Base-by-base conservation (phyloP, 2,329 filamentous ascomycete species). In the Clarireedia homoeocarpa region DNA sequence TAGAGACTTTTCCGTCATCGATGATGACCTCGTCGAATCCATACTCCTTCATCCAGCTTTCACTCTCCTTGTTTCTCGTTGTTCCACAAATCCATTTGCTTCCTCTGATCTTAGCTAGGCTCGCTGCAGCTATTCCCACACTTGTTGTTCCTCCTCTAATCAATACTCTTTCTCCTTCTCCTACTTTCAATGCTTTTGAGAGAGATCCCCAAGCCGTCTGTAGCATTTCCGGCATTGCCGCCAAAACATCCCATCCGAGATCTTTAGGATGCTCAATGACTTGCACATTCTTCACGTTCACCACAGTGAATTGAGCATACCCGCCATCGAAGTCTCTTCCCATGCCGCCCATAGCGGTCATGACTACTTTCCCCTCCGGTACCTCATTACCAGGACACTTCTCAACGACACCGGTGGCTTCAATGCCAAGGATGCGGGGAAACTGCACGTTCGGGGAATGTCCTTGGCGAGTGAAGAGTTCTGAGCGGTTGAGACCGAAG, bases 401-500 rank as follows among this genome's bases (percentile, higher is more conserved):
- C 14, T 51, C 42, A 2, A 65, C 61, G 20, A 59, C 52, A 15
- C 63, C 63, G 2, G 56, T 40, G 9, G 55, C 57, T 58, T 65
- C 63, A 46, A 65, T 64, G 20, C 63, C 63, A 4, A 65, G 51
- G 26, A 65, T 49, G 5, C 63, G 55, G 3, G 63, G 63, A 46
- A 65, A 61, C 2, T 20, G 40, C 12, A 44, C 63, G 20, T 42
- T 44, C 2, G 55, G 55, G 3, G 61, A 63, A 34, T 59, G 57
- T 6, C 63, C 63, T 53, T 60, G 59, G 2, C 61, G 58, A 54
- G 68, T 64, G 55, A 88, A 69, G 38, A 89, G 78, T 71, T 91
- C 88, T 84, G 90, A 90, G 57, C 88, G 84, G 73, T 91, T 96
- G 57, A 96, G 78, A 15, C 89, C 89, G 66, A 91, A 91, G 53